Base-by-base conservation (phyloP, 305 asterid genomes). In the Fraxinus ornus region DNA sequence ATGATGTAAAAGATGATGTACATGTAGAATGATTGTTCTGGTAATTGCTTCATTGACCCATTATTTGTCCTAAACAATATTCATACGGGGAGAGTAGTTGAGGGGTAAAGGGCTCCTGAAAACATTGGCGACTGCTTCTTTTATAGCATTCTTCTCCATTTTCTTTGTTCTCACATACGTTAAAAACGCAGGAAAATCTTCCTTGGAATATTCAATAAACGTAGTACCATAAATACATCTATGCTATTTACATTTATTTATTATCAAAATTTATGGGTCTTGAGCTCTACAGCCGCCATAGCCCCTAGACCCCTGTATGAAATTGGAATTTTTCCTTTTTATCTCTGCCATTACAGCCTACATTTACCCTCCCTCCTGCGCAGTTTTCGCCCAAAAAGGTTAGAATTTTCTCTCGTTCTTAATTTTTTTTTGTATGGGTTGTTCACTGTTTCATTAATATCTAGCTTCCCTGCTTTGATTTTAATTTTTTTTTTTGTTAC, bases 61-160 rank as follows among this genome's bases (percentile, higher is more conserved):
- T 68, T 75, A 19, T 81, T 57, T 76, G 55, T 28, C 57, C 57
- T 47, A 47, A 47, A 47, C 57, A 13, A 41, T 41, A 41, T 12
- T 12, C n/a, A 47, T 41, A 47, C 0, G 3, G 35, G 1, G 12
- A 5, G 26, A 64, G 72, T 47, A 49, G 84, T 88, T 84, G 90
- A 81, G 84, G 81, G 81, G 85, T 39, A 32, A 71, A 75, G 66
- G 78, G 85, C 86, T 82, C 86, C 89, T 64, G 68, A 82, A 77
- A 77, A 66, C 60, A 57, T 85, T 55, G 84, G 80, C 80, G 86
- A 66, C 83, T 60, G 80, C 57, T 41, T 81, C 37, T 77, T 83
- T 2, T 3, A 24, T 2, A 75, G 15, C 36, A 7, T 75, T 72
- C 72, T 83, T 5, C 82, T 79, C 55, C 66, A 30, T 12, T 30